Evolutionary conservation across 1,284 basidiomycete species (phyloP), one percentile per base, ranked within the genome.

Genomic region (Schizophyllum commune): DNA sequence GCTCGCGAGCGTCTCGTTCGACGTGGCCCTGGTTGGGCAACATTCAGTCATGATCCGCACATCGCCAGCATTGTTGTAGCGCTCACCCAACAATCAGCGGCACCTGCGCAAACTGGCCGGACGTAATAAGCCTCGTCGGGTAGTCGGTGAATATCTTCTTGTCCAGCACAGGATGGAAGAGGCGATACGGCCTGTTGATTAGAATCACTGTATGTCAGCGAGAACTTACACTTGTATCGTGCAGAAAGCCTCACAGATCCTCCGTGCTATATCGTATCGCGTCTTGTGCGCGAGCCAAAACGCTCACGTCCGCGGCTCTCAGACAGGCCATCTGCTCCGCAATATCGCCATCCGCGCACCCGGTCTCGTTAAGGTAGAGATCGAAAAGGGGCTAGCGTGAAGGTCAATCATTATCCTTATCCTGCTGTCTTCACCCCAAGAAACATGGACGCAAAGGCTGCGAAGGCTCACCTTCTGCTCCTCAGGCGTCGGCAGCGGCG

Each of bases 21-120:
- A 80, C 0, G 82, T 83, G 0, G 83, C 71, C 4, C 83, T 83
- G 13, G 7, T 54, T 39, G 7, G 19, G 1, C 13, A 62, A n/a
- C 32, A 52, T 8, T 22, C 9, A 9, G 32, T 52, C 39, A 47
- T 47, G 39, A 9, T 47, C 17, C 39, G 9, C 39, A 3, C 17
- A 11, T 47, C 17, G 39, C 9, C 39, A 11, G 17, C 39, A 47
- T 11, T 11, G 19, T n/a, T 9, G 3, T 17, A 47, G 9, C 9
- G 69, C 78, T 55, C 67, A 85, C 84, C 84, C 84, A 52, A 84
- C 78, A 39, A 87, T 80, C 1, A 85, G 66, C n/a, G 83, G 80
- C 4, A 86, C 79, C 22, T 74, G 70, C 1, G 73, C 69, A 62
- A 82, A 83, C 32, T 75, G 72, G 2, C 80, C 79, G 11, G 69